Conservation (phyloP, 495 filamentous ascomycete genomes). For the Penicillium fimorum region DNA sequence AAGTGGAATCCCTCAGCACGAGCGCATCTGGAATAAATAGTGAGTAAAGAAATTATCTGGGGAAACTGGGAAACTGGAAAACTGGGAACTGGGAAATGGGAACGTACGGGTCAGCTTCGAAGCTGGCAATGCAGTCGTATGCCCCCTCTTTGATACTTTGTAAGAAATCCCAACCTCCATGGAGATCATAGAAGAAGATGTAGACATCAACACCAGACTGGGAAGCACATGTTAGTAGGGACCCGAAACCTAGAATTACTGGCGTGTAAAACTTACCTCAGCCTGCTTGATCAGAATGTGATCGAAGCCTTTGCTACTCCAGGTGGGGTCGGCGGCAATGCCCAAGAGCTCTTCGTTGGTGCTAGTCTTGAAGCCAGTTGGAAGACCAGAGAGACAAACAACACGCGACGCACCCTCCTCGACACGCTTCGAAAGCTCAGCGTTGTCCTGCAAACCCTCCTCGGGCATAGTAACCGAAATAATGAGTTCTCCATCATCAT, state of each 20-base stretch:
- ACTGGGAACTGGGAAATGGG: background rate
- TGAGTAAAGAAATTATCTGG: background rate
- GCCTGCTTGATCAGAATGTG: constrained; percentile 6
- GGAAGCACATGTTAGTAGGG: background rate
- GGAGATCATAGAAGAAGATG: constrained; percentile 44
- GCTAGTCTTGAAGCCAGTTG: background rate
- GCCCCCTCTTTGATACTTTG: background rate
- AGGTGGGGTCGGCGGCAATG: background rate
- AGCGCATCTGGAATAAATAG: background rate
- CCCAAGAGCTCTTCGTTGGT: background rate
- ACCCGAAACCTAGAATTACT: background rate
- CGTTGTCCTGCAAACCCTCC: constrained; percentile 1
- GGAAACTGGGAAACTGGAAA: background rate
- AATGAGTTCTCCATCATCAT: background rate
- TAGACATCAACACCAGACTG: constrained; percentile 17
- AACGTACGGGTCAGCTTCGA: constrained; percentile 46
- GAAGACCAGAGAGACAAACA: constrained; percentile 4
- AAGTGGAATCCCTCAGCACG: constrained; percentile 2
- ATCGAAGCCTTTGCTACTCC: constrained; percentile 1
- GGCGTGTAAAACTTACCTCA: background rate
- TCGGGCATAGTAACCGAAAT: constrained; percentile 4
- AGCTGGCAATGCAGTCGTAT: constrained; percentile 33
- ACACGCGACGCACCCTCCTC: constrained; percentile 7
- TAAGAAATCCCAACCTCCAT: constrained; percentile 39
- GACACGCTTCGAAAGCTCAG: background rate